Base-by-base conservation (phyloP, 1,139 yeast genomes). In the Blastobotrys raffinosifermentans region DNA sequence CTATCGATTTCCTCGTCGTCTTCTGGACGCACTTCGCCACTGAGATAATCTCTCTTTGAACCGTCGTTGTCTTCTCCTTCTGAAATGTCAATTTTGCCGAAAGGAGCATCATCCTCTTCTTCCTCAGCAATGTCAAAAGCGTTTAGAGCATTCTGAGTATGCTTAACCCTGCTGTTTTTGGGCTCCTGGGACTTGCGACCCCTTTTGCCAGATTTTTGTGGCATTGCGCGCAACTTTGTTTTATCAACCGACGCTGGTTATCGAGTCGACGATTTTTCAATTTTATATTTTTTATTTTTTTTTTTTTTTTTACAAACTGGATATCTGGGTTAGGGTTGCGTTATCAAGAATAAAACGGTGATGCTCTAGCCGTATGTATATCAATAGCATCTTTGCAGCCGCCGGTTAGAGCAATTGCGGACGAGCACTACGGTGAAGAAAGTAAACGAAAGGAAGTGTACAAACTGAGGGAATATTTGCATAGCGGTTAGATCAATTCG, bases 61-160 rank as follows among this genome's bases (percentile, higher is more conserved):
- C 55, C 57, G 29, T 58, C 65, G 18, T 59, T 58, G 46, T 54
- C 60, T 22, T 49, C 46, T 7, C 50, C 54, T 11, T 44, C 38
- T 17, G 43, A 45, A 23, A 32, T 38, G 10, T 44, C 37, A 18
- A 35, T 33, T 17, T 31, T 35, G 15, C 39, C 35, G 16, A 41
- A 26, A 11, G 35, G 32, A n/a, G 51, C 53, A 15, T 42, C 34
- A 32, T 40, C 44, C 18, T 50, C 49, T 15, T 37, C 50, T 16
- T 48, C 48, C 21, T 66, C 69, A 4, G 75, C 77, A 15, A 70
- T 56, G 44, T 72, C 74, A 39, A 71, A 67, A n/a, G 78, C 77
- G 54, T 72, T 70, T 33, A 57, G 41, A 0, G 62, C 63, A 25
- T 25, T 25, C 7, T 14, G 27, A n/a, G 27, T 6, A 6, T 8